phyloP scores from a whole-genome alignment of 371 early-diverging fungal genomes.

The Cladochytrium tenue region DNA sequence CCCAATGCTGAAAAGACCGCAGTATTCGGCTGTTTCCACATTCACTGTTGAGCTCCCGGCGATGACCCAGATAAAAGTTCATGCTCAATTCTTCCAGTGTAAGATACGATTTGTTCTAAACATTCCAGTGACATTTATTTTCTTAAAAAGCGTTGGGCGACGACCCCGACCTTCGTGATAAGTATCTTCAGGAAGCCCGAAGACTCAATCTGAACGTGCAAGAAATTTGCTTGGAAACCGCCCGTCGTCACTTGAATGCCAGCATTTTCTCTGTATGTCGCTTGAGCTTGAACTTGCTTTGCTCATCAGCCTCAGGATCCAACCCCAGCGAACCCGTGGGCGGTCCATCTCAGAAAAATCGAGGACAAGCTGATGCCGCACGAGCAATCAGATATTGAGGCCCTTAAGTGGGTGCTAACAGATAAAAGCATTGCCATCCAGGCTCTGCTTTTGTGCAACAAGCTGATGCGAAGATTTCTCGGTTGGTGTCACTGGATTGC shows the following conservation, averaged over 20 bases:
- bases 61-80: conserved; percentile 25
- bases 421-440: conserved; percentile 33
- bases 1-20: not conserved
- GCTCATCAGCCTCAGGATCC: no score
- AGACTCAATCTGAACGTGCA: conserved; percentile 21
- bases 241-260: no score
- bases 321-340: no score
- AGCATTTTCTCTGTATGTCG: no score
- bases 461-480: conserved; percentile 43
- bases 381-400: conserved; percentile 37
- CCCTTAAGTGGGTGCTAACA: conserved; percentile 49
- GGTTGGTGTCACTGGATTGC: conserved; percentile 13
- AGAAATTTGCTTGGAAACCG: conserved; percentile 15
- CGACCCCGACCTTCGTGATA: conserved; percentile 14
- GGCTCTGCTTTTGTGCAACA: conserved; percentile 34
- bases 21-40: conserved; percentile 30
- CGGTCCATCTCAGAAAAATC: no score
- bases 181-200: conserved; percentile 23
- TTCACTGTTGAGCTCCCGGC: conserved; percentile 34
- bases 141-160: conserved; percentile 11
- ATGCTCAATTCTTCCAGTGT: conserved; percentile 38
- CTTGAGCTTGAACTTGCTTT: no score
- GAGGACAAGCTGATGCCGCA: no score
- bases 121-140: not conserved
- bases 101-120: conserved; percentile 3